Conservation (phyloP, 2,329 filamentous ascomycete genomes). For the Fusarium tricinctum region DNA sequence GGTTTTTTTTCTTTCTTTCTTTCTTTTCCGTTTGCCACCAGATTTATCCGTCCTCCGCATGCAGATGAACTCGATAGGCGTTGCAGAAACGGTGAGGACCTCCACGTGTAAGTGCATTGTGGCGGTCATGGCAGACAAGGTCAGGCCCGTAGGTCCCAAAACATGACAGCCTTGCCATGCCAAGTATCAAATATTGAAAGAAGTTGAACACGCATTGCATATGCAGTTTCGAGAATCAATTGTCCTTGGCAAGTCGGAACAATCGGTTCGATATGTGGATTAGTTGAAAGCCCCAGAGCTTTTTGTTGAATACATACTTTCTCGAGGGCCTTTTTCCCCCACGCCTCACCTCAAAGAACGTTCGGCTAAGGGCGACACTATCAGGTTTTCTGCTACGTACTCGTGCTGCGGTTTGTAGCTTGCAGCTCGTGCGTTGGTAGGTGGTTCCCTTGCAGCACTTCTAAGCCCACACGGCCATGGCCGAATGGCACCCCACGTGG, state of each 20-base stretch:
- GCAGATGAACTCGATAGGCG: constrained; percentile 3
- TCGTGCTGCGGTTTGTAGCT: constrained; percentile 2
- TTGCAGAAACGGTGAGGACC: constrained; percentile 4
- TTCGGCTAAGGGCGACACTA: constrained; percentile 4
- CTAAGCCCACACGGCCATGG: constrained; percentile 42
- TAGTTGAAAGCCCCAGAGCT: neutral
- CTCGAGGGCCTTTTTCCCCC: neutral
- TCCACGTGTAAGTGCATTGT: constrained; percentile 26
- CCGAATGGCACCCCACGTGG: constrained; percentile 49
- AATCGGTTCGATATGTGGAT: constrained; percentile 11
- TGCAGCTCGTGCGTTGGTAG: neutral
- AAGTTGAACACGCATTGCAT: constrained; percentile 33
- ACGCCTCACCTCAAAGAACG: neutral
- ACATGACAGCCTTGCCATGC: constrained; percentile 14
- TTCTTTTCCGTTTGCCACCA: constrained; percentile 12
- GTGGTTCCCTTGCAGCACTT: constrained; percentile 8
- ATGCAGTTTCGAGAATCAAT: constrained; percentile 15
- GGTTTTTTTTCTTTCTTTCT: constrained; percentile 22
- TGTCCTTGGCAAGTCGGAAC: constrained; percentile 23
- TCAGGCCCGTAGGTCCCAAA: neutral
- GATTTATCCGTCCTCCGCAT: neutral
- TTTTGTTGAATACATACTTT: neutral
- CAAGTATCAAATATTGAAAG: constrained; percentile 16
- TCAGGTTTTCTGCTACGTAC: constrained; percentile 11
- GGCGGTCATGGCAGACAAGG: constrained; percentile 23